Base-by-base conservation (phyloP, 2,329 filamentous ascomycete species). In the Emericellopsis atlantica region DNA sequence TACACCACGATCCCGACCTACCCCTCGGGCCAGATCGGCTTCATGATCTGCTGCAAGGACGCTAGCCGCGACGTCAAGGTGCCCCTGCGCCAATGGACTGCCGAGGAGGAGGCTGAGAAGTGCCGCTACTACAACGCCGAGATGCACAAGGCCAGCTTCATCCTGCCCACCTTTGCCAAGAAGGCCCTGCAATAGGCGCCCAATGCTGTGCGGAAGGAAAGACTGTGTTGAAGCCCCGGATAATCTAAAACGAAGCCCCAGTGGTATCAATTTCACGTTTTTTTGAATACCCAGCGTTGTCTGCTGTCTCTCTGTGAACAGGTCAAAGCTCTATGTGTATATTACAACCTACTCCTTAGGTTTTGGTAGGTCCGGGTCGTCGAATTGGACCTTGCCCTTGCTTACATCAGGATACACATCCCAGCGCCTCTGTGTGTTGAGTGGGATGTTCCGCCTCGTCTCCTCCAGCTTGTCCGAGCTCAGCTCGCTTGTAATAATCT, bases 41-140 rank as follows among this genome's bases (percentile, higher is more conserved):
- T 98, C 81, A 95, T 98, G 89, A 86, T 98, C 60, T 96, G 92
- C 81, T 85, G 76, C 81, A 96, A 98, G 79, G 90, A 96, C 61
- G 70, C 79, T 61, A 79, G 67, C 59, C 78, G 81, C 62, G 76
- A 98, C 66, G 76, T 96, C 60, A 86, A 76, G 64, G 84, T 81
- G 66, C 92, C 92, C 41, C 59, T 95, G 47, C 83, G 92, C 58
- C 72, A 67, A 54, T 94, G 88, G 82, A 72, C 78, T 48, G 60
- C 73, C 49, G 89, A 93, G 67, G 88, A 96, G 67, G 92, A 98
- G 76, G 81, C 86, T 58, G 81, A 86, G 65, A 72, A 90, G 55
- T 95, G 87, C 84, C 78, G 77, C 62, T 98, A 98, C 80, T 98
- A 98, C 76, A 96, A 88, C 72, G 75, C 86, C 59, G 86, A 93